Conservation (phyloP, 352 stramenopile species). For the Phytophthora cryptogea region DNA sequence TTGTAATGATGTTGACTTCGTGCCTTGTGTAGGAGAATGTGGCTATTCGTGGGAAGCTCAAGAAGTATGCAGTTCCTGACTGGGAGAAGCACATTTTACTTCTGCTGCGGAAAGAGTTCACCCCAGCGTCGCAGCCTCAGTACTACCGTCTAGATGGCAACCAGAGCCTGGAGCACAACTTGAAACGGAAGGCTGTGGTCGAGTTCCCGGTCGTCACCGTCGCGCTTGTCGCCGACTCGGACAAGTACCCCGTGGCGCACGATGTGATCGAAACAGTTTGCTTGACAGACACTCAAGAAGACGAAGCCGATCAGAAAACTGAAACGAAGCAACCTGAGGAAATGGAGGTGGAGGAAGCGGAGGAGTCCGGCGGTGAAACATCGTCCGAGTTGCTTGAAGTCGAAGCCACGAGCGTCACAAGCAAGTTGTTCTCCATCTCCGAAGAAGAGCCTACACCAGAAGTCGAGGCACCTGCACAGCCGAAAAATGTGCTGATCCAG, state of each 20-base stretch:
- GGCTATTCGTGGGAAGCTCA: conserved; percentile 67
- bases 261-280: conserved; percentile 71
- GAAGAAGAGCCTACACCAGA: conserved; percentile 19
- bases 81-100: conserved; percentile 67
- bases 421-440: conserved; percentile 26
- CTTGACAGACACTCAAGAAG: conserved; percentile 7
- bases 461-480: conserved; percentile 6
- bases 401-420: conserved; percentile 5
- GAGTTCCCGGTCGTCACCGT: conserved; percentile 83
- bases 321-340: conserved; percentile 8
- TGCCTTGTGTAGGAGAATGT: conserved; percentile 62
- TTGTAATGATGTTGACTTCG: neutral
- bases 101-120: conserved; percentile 83
- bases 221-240: conserved; percentile 43
- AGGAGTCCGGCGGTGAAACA: conserved; percentile 3
- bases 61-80: conserved; percentile 55
- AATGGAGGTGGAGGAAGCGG: conserved; percentile 17
- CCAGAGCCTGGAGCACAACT: conserved; percentile 65
- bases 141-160: conserved; percentile 76
- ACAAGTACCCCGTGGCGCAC: conserved; percentile 62
- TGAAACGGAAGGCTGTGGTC: conserved; percentile 79
- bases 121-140: conserved; percentile 58
- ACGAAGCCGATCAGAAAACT: conserved; percentile 7
- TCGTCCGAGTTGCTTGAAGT: conserved; percentile 17
- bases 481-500: conserved; percentile 32